Evolutionary conservation across 208 protist genomes (phyloP), one percentile per base, ranked within the genome.

Genomic region (Crithidia thermophila): DNA sequence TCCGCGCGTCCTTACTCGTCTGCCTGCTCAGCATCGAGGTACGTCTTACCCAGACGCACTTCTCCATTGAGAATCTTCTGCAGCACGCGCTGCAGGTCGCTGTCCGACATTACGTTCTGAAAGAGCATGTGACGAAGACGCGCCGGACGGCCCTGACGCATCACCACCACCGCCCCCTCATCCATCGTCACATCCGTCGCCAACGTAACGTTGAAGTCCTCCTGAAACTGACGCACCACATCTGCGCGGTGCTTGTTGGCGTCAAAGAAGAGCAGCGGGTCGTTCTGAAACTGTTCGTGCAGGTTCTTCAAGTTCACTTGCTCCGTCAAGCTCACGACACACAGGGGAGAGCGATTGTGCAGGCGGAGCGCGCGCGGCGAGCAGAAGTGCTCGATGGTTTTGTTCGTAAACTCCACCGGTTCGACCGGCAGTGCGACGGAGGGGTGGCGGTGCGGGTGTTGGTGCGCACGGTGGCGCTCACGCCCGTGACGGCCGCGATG

Each of bases 201-300:
- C 1, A 69, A n/a, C 1, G 21, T 3, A 10, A 72, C 49, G 36
- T 47, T 58, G 21, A 82, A 67, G 23, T 66, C 45, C 0, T 62
- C 52, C 37, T 62, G 21, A 21, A 75, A 21, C 62, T 50, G 27
- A 13, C 69, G 47, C 13, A 70, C 23, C 8, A 62, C 11, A 51
- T 56, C 61, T 1, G 21, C 34, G 1, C 52, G 52, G 31, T 67
- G 59, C 47, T 45, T 20, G n/a, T 63, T 27, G 1, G 67, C 81
- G 58, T 94, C 75, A 23, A 94, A 81, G 67, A 94, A 91, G 28
- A 92, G 21, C n/a, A 94, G 39, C 18, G 88, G 80, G 43, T 94
- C 85, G 57, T 81, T 70, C 20, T 61, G 30, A 49, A 88, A 91
- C 30, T 36, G 39, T 28, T 30, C 28, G 50, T 85, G 64, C 16